Evolutionary conservation across 805 yeast genomes (phyloP).

Genomic region (Candida koratica): DNA sequence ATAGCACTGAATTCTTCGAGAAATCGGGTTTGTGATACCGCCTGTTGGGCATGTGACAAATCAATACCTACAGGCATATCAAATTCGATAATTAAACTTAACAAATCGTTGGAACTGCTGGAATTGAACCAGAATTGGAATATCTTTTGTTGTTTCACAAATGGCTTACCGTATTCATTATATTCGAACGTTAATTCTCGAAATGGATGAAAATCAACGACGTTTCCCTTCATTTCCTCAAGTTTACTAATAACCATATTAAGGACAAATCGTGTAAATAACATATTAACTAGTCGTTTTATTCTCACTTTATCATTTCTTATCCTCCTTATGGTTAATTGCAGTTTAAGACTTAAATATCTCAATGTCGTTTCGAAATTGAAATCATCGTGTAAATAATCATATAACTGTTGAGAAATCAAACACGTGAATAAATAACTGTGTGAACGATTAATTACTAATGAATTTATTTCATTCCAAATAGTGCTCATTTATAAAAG

Average conservation of each 20-base stretch:
- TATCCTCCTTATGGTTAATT: slow-evolving; percentile 37
- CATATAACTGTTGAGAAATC: slow-evolving; percentile 13
- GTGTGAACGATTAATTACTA: not conserved
- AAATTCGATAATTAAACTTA: slow-evolving; percentile 41
- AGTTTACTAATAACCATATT: slow-evolving; percentile 21
- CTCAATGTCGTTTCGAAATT: slow-evolving; percentile 50
- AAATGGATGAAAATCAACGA: slow-evolving; percentile 17
- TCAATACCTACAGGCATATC: slow-evolving; percentile 32
- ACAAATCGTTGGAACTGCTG: slow-evolving; percentile 52
- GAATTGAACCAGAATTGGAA: slow-evolving; percentile 43
- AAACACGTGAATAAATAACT: slow-evolving; percentile 15
- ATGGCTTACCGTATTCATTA: slow-evolving; percentile 58
- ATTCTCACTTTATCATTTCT: slow-evolving; percentile 31
- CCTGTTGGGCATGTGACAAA: slow-evolving; percentile 33
- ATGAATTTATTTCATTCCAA: not conserved
- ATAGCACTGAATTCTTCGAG: slow-evolving; percentile 40
- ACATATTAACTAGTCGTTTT: slow-evolving; percentile 40
- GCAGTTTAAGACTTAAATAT: slow-evolving; percentile 36
- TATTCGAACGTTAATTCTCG: slow-evolving; percentile 22
- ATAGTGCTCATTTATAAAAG: not conserved
- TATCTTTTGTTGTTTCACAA: slow-evolving; percentile 16
- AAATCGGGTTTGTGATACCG: slow-evolving; percentile 23
- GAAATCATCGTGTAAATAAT: slow-evolving; percentile 28
- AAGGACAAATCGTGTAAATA: slow-evolving; percentile 44
- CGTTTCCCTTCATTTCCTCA: not conserved